Percentiles rank a stretch among this genome's conserved stretches.
These are phyloP conservation scores for Sporothrix schenckii DNA, from an alignment of 2,329 filamentous ascomycete species.

Conservation along the genomic window DNA sequence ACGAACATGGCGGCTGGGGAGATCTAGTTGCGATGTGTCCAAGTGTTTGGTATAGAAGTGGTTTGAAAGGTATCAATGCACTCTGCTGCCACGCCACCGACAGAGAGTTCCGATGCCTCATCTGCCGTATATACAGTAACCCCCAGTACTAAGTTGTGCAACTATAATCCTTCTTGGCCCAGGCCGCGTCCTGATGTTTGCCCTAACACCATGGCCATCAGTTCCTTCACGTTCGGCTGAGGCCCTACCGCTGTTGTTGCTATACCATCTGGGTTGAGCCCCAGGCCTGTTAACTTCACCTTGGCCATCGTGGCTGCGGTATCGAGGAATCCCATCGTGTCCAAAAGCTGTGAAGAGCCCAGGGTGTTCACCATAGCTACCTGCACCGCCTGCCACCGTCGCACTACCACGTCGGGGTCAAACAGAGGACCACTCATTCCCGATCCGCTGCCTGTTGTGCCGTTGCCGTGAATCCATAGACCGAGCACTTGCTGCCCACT, in stretches of 20 bases:
- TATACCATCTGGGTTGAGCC: slow-evolving; percentile 40
- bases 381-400: slow-evolving; percentile 46
- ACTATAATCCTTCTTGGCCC: not conserved
- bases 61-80: slow-evolving; percentile 33
- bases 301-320: slow-evolving; percentile 24
- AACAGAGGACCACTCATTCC: slow-evolving; percentile 27
- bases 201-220: slow-evolving; percentile 38
- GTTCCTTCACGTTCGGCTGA: slow-evolving; percentile 50
- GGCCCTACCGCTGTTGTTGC: slow-evolving; percentile 52
- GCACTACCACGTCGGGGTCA: slow-evolving; percentile 44
- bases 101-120: not conserved
- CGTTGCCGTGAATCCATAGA: slow-evolving; percentile 55
- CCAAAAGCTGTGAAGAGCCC: slow-evolving; percentile 27
- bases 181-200: slow-evolving; percentile 7
- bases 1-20: not conserved
- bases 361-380: slow-evolving; percentile 31
- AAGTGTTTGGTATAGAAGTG: not conserved
- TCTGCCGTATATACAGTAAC: not conserved
- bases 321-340: slow-evolving; percentile 30
- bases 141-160: not conserved
- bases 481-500: slow-evolving; percentile 50
- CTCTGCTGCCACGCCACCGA: slow-evolving; percentile 27
- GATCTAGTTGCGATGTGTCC: too few species aligned
- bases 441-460: slow-evolving; percentile 21
- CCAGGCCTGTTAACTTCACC: slow-evolving; percentile 13